Evolutionary conservation across 164 flowering plant species (phyloP), one percentile per base, ranked within the genome.

Genomic region (Annona squamosa): DNA sequence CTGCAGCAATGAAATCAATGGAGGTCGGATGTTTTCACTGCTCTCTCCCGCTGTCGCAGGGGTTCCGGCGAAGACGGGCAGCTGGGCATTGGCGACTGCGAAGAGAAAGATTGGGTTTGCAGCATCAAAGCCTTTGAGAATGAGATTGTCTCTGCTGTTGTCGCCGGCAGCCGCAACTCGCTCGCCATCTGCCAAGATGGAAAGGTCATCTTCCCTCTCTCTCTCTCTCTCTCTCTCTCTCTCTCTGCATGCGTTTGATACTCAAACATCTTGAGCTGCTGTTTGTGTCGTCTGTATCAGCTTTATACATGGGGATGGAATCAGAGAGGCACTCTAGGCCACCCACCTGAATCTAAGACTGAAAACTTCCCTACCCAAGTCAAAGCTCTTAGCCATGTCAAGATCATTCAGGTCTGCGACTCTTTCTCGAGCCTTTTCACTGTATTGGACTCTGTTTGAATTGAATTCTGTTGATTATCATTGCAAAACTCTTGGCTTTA

Each of bases 21-120:
- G 7, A 52, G 57, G 2, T 19, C 4, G 67, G 26, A 9, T 64
- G 5, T 64, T 13, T 41, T 12, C 45, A 52, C 57, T 41, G 12
- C 46, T 43, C 16, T 9, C 73, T 1, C 63, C 13, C 17, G 4
- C n/a, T 62, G 19, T 74, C 13, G 9, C 86, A 96, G 99, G 99
- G 98, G 98, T 63, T 86, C 99, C 0, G 99, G 99, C 3, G 99
- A 96, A 82, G 99, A 96, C 73, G 99, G 99, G n/a, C 99, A 93
- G 74, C 73, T 96, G 71, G 99, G 99, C 61, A 80, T 90, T 41
- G 97, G 99, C 2, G 83, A 81, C 77, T 80, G 86, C 77, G 98
- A 96, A 73, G 99, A 96, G 72, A 90, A 82, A 74, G 98, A 93
- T 68, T 86, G 87, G 84, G 94, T 87, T 65, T 96, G 92, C 80